Evolutionary conservation across 1,284 basidiomycete genomes (phyloP), one percentile per base, ranked within the genome.

Genomic region (Cutaneotrichosporon cavernicola): DNA sequence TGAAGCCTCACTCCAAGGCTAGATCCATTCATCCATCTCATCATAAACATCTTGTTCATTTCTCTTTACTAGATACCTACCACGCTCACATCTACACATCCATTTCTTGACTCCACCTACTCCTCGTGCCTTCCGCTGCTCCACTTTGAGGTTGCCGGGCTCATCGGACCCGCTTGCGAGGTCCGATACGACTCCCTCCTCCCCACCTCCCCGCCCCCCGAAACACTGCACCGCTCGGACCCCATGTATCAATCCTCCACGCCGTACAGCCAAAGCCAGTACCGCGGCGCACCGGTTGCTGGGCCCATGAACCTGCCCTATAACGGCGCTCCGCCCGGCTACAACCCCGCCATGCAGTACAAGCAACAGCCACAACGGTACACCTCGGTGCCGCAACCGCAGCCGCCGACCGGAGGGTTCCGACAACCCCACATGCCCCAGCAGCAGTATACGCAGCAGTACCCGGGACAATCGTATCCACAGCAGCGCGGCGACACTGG

Each of bases 241-340:
- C 49, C 49, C 51, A 53, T 53, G 51, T 53, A 53, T 31, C 51
- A 53, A 14, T 34, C 51, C 31, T 56, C 55, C 38, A 38, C 55
- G 22, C 55, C 55, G 21, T 56, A 56, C 36, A 22, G 38, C 22
- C 55, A 56, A 30, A 36, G 21, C 22, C 38, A 38, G 38, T 56
- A 56, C 55, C 55, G 55, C 38, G 55, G 55, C n/a, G 36, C 38
- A 11, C 38, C 55, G 3, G 55, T 56, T 9, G 38, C 55, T 3
- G 55, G 55, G 13, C 55, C 55, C 21, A 30, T 56, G 38, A 21
- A 22, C 22, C 21, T 26, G 36, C 55, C 55, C 4, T 56, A 46
- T 13, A 40, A 18, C 38, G 26, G 36, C 55, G 22, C 11, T 11
- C 36, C 36, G 10, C n/a, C 52, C 5, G 34, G 36, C 22, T 40